These are phyloP conservation scores for Trichoderma erinaceum DNA, from an alignment of 495 filamentous ascomycete species.

Conservation along the genomic window DNA sequence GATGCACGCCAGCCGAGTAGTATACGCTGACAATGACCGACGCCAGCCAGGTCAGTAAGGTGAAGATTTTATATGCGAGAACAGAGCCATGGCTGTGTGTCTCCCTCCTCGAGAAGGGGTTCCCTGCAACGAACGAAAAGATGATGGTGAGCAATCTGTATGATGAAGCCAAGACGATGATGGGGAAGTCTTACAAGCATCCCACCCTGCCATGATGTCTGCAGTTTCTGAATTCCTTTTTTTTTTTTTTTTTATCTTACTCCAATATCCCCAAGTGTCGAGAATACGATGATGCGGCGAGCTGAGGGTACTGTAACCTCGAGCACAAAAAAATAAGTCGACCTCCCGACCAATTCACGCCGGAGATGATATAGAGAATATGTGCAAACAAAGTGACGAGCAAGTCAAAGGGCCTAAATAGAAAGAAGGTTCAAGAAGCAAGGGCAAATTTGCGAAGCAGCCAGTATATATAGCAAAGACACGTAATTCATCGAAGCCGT, in stretches of 20 bases:
- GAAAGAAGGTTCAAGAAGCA: neutral
- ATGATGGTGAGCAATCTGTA: neutral
- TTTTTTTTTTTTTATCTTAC: too few species aligned
- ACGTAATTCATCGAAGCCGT: too few species aligned
- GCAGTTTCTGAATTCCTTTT: neutral
- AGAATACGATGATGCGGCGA: too few species aligned
- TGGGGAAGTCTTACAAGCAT: neutral
- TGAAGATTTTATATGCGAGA: constrained; percentile 57
- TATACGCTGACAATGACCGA: constrained; percentile 61
- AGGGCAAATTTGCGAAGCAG: neutral
- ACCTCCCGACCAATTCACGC: too few species aligned
- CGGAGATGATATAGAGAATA: too few species aligned
- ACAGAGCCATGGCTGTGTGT: constrained; percentile 47
- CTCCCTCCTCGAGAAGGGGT: constrained; percentile 63
- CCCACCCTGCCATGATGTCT: constrained; percentile 3
- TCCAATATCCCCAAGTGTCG: too few species aligned
- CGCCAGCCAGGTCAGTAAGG: constrained; percentile 64
- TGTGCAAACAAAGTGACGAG: too few species aligned
- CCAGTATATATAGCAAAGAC: too few species aligned
- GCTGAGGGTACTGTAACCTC: too few species aligned
- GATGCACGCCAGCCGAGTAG: constrained; percentile 58
- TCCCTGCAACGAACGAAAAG: constrained; percentile 34
- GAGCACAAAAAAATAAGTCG: too few species aligned
- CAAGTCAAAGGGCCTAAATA: neutral
- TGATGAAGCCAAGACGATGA: neutral